phyloP scores from a whole-genome alignment of 2,329 filamentous ascomycete species.

The Escovopsis sp. region DNA sequence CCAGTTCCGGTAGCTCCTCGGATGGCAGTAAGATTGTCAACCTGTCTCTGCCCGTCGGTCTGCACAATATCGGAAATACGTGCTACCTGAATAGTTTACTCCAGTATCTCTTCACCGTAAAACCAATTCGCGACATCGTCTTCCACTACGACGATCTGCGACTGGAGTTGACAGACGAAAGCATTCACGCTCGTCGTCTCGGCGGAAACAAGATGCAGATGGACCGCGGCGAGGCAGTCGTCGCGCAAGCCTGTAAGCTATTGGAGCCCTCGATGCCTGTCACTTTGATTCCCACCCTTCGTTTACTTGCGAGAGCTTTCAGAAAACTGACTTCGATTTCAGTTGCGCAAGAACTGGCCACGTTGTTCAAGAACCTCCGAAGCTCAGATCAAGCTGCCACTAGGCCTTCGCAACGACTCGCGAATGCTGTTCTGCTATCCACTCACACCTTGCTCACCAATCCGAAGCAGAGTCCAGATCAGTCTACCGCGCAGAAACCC shows the following conservation, averaged over 20 bases:
- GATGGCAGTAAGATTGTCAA: conserved; percentile 12
- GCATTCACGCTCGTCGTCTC: conserved; percentile 52
- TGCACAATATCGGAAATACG: conserved; percentile 91
- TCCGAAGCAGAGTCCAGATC: conserved; percentile 14
- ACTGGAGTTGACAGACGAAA: conserved; percentile 50
- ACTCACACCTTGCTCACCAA: conserved; percentile 24
- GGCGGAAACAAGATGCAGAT: conserved; percentile 47
- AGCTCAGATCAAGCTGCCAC: conserved; percentile 46
- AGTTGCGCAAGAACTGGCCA: conserved; percentile 63
- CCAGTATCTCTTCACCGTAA: conserved; percentile 87
- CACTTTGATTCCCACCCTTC: no score
- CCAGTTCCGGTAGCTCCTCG: conserved; percentile 4
- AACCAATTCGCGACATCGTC: conserved; percentile 66
- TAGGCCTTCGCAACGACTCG: conserved; percentile 60
- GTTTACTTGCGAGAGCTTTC: conserved; percentile 14
- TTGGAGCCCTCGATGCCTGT: no score
- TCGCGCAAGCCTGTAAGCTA: conserved; percentile 58
- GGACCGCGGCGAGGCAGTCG: conserved; percentile 43
- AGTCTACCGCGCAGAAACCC: conserved; percentile 15
- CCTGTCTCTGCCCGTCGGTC: conserved; percentile 60
- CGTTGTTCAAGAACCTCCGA: conserved; percentile 57
- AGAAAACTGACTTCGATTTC: conserved; percentile 3
- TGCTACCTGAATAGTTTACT: conserved; percentile 95
- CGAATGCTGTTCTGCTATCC: conserved; percentile 60
- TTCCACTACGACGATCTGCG: conserved; percentile 59